phyloP scores from a whole-genome alignment of 2,329 filamentous ascomycete genomes.

The Hypoxylon sp. region DNA sequence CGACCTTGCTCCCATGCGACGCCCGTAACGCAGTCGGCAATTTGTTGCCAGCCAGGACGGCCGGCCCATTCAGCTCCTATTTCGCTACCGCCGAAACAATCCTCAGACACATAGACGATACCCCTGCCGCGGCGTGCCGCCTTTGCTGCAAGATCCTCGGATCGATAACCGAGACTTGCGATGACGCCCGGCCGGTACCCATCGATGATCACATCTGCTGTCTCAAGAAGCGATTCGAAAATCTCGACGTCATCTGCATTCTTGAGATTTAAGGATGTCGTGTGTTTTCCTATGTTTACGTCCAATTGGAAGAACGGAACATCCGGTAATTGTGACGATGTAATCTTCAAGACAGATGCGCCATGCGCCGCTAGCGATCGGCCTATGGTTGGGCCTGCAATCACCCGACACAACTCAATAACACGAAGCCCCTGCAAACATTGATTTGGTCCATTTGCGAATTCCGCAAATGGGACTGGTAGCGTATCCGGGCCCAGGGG shows the following conservation, averaged over 20 bases:
- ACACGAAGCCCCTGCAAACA: constrained; percentile 76
- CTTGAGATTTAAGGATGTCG: constrained; percentile 75
- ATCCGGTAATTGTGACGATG: constrained; percentile 76
- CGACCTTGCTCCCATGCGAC: constrained; percentile 57
- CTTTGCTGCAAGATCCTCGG: constrained; percentile 66
- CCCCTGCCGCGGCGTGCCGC: constrained; percentile 71
- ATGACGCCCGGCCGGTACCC: constrained; percentile 79
- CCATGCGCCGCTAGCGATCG: constrained; percentile 82
- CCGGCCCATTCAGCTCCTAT: constrained; percentile 69
- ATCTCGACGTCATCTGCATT: constrained; percentile 64
- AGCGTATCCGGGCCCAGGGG: constrained; percentile 66
- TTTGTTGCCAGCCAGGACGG: constrained; percentile 75
- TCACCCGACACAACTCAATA: constrained; percentile 81
- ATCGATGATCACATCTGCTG: constrained; percentile 77
- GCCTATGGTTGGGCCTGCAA: constrained; percentile 81
- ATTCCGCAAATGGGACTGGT: constrained; percentile 59
- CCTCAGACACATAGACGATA: constrained; percentile 78
- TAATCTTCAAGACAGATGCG: constrained; percentile 80
- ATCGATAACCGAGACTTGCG: constrained; percentile 74
- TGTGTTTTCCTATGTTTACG: constrained; percentile 79
- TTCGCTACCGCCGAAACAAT: constrained; percentile 77
- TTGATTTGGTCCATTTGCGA: constrained; percentile 53
- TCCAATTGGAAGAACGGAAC: constrained; percentile 82
- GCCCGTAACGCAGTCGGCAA: constrained; percentile 58
- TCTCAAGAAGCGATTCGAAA: constrained; percentile 73